Base-by-base conservation (phyloP, 306 rosid species). In the Alnus rubra region DNA sequence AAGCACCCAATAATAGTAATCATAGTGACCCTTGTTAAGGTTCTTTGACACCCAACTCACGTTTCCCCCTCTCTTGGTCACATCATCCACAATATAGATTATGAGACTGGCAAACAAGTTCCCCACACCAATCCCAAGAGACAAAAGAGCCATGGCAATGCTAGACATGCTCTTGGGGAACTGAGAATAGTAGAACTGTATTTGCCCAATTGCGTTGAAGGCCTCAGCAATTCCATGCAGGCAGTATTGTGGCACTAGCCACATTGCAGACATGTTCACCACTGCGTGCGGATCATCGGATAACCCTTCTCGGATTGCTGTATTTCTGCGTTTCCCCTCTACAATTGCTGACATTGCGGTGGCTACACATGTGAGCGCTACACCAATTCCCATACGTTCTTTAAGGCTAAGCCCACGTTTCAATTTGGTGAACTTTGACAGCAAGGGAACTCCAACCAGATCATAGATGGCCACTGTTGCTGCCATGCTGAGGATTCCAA, bases 101-200 rank as follows among this genome's bases (percentile, higher is more conserved):
- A 88, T 73, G 13, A 94, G 71, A 33, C 82, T 81, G 4, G 83
- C 93, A 23, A 89, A 1, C 80, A 92, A 37, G 78, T 79, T 89
- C 51, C 97, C 97, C 9, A 80, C 28, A 30, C 88, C 91, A 74
- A 86, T 39, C 31, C 97, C 88, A 48, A 92, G 64, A 6, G 83
- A 0, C 3, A 82, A 78, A 56, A 94, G 84, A 9, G 92, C 54
- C 82, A 92, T 53, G 19, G 90, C 97, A 69, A 94, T 85, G 80
- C 97, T 92, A 0, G 93, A 78, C 97, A 92, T 89, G 75, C 81
- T 86, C 59, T 80, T 88, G 11, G 98, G 98, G 68, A 92, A 79
- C 68, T 91, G 89, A 30, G 94, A 84, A 82, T 92, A 94, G 79
- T 69, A 94, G 60, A 92, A 94, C 76, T 94, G 95, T 23, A 89